Conservation (phyloP, 1,284 basidiomycete species). For the Hortiboletus rubellus region DNA sequence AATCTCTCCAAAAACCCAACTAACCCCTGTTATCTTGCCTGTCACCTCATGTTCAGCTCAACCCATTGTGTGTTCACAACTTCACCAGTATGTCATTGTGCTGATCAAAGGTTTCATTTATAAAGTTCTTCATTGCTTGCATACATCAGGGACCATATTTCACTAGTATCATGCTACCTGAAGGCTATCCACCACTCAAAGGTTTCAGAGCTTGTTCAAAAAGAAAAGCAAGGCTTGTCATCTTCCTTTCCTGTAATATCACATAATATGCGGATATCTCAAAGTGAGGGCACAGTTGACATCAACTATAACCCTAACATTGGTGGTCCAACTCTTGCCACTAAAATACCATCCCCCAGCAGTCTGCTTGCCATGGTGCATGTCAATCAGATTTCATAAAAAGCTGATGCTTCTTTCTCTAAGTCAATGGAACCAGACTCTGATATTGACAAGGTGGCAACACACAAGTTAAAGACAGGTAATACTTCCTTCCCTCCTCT, state of each 20-base stretch:
- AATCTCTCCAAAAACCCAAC: constrained; percentile 41
- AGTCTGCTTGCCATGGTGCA: constrained; percentile 43
- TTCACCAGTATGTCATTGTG: constrained; percentile 40
- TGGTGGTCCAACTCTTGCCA: not conserved
- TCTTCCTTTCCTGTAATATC: too few species aligned
- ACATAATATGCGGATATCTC: too few species aligned
- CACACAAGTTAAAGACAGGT: constrained; percentile 20
- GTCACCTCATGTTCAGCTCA: constrained; percentile 21
- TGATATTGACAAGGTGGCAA: constrained; percentile 18
- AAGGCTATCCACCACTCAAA: constrained; percentile 51
- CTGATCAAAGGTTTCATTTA: constrained; percentile 75
- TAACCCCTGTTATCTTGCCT: constrained; percentile 35
- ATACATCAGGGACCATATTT: constrained; percentile 70
- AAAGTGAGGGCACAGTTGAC: too few species aligned
- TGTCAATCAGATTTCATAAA: constrained; percentile 23
- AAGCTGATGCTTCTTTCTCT: constrained; percentile 12
- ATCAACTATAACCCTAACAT: constrained; percentile 2
- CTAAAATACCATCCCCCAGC: constrained; percentile 19
- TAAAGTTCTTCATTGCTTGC: constrained; percentile 72
- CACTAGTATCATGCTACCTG: constrained; percentile 76
- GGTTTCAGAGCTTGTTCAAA: constrained; percentile 42
- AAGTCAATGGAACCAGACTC: not conserved
- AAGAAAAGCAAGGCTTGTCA: too few species aligned
- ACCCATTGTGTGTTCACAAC: constrained; percentile 17
- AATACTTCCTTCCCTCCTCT: constrained; percentile 42